These are phyloP conservation scores for Aegilops longissima DNA, from an alignment of 176 grass and related monocot species.

Conservation along the genomic window DNA sequence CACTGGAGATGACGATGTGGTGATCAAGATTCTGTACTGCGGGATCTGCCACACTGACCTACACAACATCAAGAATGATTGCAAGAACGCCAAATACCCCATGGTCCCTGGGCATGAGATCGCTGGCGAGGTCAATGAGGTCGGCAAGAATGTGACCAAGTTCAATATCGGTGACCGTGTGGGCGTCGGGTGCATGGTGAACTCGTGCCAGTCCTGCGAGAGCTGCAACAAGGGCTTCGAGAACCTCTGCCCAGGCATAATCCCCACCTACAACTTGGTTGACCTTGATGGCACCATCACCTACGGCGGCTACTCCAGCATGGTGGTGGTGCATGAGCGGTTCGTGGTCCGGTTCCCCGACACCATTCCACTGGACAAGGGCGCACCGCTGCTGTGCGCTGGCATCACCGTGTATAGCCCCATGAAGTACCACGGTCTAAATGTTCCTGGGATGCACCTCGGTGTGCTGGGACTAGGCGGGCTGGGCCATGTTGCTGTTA, in stretches of 20 bases:
- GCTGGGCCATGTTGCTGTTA: too few relatives aligned
- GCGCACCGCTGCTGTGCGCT: conserved; percentile 67
- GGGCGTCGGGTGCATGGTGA: conserved; percentile 63
- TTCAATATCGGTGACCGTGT: conserved; percentile 57
- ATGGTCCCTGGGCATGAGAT: conserved; percentile 82
- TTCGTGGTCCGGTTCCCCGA: conserved; percentile 61
- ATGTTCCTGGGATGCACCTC: too few relatives aligned
- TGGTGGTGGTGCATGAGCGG: conserved; percentile 37
- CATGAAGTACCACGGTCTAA: conserved; percentile 22
- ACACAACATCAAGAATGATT: conserved; percentile 72
- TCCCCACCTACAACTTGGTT: conserved; percentile 53
- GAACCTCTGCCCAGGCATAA: conserved; percentile 31
- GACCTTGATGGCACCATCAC: conserved; percentile 48
- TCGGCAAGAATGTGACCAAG: conserved; percentile 42
- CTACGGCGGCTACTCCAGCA: conserved; percentile 60
- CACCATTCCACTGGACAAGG: conserved; percentile 44
- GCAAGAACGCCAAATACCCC: conserved; percentile 51
- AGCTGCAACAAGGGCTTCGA: conserved; percentile 44
- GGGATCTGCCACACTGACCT: conserved; percentile 83
- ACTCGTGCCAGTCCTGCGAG: conserved; percentile 52
- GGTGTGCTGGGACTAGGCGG: too few relatives aligned
- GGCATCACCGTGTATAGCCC: conserved; percentile 70
- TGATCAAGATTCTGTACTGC: conserved; percentile 72
- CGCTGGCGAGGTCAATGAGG: conserved; percentile 44
- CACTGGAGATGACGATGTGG: conserved; percentile 68